Conservation (phyloP, 306 rosid species). For the Herpetospermum pedunculosum region DNA sequence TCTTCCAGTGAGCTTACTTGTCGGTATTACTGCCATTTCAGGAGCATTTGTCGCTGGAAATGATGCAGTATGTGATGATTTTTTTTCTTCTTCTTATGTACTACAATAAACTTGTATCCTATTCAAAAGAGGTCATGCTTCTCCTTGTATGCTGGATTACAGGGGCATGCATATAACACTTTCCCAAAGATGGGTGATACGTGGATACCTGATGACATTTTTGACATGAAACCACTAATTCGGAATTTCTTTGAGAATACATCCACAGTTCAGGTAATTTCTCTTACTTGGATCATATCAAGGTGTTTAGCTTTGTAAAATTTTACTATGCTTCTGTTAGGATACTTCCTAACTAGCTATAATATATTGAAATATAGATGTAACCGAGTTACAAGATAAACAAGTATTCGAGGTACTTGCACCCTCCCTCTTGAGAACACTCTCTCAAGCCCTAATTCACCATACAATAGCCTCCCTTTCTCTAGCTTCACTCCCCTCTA, state of each 20-base stretch:
- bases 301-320: not conserved
- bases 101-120: not conserved
- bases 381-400: too few relatives aligned
- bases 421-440: too few relatives aligned
- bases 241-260: conserved; percentile 90
- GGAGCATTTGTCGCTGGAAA: conserved; percentile 97
- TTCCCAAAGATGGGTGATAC: conserved; percentile 85
- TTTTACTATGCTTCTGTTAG: not conserved
- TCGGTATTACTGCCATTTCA: conserved; percentile 73
- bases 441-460: too few relatives aligned
- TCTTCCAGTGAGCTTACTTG: conserved; percentile 64
- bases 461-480: too few relatives aligned
- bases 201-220: conserved; percentile 65
- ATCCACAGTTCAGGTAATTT: conserved; percentile 59
- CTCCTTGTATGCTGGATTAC: conserved; percentile 17
- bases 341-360: too few relatives aligned
- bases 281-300: not conserved
- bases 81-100: conserved; percentile 6
- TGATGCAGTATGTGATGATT: conserved; percentile 57
- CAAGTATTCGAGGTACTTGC: too few relatives aligned
- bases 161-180: conserved; percentile 85
- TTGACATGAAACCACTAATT: conserved; percentile 65
- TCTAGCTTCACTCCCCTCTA: too few relatives aligned
- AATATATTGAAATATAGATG: too few relatives aligned
- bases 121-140: not conserved